A percentile compares a stretch with the other conserved stretches of the same genome.
These are phyloP conservation scores for Epichloe amarillans DNA, from an alignment of 2,329 filamentous ascomycete species.

Conservation along the genomic window DNA sequence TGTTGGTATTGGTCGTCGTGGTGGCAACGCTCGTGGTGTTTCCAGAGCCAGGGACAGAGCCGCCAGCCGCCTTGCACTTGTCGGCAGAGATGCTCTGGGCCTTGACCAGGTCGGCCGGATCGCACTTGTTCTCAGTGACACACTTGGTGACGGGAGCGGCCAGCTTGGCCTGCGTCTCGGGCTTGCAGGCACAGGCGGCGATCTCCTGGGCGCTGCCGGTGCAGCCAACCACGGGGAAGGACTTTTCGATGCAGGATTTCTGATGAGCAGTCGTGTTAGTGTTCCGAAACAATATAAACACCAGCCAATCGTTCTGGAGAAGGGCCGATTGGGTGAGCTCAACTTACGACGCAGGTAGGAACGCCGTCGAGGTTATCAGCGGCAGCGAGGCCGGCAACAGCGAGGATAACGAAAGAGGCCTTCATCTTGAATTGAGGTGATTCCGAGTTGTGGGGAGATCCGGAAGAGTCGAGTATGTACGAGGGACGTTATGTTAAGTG, in stretches of 20 bases:
- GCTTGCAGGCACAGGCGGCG: conserved; percentile 26
- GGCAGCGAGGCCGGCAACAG: conserved; percentile 21
- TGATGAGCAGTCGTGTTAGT: conserved; percentile 5
- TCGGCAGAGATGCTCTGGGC: conserved; percentile 19
- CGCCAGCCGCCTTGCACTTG: conserved; percentile 15
- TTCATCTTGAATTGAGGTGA: conserved; percentile 24
- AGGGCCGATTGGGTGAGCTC: too few species aligned
- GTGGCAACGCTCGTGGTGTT: not conserved
- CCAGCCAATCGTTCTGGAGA: too few species aligned
- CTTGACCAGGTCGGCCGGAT: conserved; percentile 15
- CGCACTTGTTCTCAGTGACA: conserved; percentile 21
- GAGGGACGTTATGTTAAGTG: not conserved
- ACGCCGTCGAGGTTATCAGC: conserved; percentile 24
- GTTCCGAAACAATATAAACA: too few species aligned
- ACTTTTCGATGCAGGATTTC: conserved; percentile 21
- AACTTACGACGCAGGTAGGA: conserved; percentile 28
- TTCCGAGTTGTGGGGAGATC: not conserved
- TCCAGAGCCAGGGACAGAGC: conserved; percentile 1
- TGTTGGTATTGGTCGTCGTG: not conserved
- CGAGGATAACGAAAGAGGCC: conserved; percentile 20
- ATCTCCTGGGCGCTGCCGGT: not conserved
- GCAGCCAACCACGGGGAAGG: conserved; percentile 15
- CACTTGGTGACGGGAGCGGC: conserved; percentile 17
- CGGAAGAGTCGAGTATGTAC: conserved; percentile 1
- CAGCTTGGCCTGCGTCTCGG: conserved; percentile 21